A percentile compares a stretch with the other conserved stretches of the same genome.
phyloP scores from a whole-genome alignment of 2,329 filamentous ascomycete genomes.

The Chrysoporthe puriensis region DNA sequence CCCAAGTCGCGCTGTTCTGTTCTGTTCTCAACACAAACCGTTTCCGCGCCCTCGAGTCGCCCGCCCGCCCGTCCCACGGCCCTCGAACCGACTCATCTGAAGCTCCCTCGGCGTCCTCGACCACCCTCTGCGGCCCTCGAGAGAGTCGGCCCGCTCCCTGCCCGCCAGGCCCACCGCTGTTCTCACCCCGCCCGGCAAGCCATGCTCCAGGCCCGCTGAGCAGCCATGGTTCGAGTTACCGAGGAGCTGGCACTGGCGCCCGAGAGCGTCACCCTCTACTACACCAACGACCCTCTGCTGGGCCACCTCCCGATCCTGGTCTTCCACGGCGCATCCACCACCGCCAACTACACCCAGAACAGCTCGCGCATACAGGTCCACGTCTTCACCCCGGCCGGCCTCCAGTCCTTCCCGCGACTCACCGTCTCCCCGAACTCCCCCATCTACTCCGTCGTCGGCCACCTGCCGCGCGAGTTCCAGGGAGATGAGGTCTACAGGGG shows the following conservation, averaged over 20 bases:
- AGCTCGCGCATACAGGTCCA: conserved; percentile 95
- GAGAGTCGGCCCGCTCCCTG: conserved; percentile 5
- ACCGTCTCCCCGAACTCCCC: conserved; percentile 92
- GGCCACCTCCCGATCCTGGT: conserved; percentile 81
- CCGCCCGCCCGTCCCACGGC: conserved; percentile 10
- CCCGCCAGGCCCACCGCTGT: not conserved
- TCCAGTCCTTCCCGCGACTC: conserved; percentile 86
- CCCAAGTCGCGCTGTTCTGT: conserved; percentile 15
- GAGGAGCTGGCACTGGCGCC: conserved; percentile 78
- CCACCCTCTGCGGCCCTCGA: conserved; percentile 13
- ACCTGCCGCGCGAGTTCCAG: conserved; percentile 90
- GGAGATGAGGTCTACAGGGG: conserved; percentile 92
- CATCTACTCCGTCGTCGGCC: conserved; percentile 86
- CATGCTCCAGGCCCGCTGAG: conserved; percentile 47
- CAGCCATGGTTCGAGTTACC: conserved; percentile 80
- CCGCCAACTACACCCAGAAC: conserved; percentile 82
- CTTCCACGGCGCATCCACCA: conserved; percentile 91
- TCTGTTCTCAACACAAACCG: conserved; percentile 4
- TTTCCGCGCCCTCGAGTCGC: conserved; percentile 11
- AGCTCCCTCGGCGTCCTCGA: conserved; percentile 8
- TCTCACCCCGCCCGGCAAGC: conserved; percentile 26
- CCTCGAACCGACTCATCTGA: conserved; percentile 3
- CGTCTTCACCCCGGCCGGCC: conserved; percentile 85
- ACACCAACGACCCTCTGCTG: conserved; percentile 82
- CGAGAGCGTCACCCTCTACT: conserved; percentile 84